Evolutionary conservation across 1,284 basidiomycete species (phyloP).

Genomic region (Caloboletus firmus): DNA sequence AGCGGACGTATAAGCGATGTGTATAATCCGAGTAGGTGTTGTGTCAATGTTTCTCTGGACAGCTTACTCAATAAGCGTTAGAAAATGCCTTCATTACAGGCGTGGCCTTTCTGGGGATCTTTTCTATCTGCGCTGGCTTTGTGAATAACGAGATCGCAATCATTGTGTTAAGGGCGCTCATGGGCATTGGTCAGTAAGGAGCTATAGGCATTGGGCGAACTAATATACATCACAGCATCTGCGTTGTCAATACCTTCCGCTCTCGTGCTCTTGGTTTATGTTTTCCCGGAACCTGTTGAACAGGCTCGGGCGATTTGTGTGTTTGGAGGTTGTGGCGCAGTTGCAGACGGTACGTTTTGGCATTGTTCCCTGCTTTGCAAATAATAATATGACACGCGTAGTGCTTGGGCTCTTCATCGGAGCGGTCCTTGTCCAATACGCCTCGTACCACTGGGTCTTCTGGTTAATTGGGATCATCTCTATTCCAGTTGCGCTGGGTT

Average conservation of each 20-base stretch:
- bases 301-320: conserved; percentile 48
- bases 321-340: conserved; percentile 46
- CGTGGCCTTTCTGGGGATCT: conserved; percentile 36
- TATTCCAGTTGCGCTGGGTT: conserved; percentile 36
- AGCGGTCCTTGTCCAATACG: conserved; percentile 39
- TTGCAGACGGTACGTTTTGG: conserved; percentile 43
- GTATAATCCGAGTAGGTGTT: conserved; percentile 30
- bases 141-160: conserved; percentile 41
- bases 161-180: conserved; percentile 45
- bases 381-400: conserved; percentile 6
- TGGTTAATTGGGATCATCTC: conserved; percentile 44
- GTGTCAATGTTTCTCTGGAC: neutral
- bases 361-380: neutral
- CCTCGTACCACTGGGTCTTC: conserved; percentile 48
- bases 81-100: conserved; percentile 34
- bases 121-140: conserved; percentile 44
- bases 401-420: conserved; percentile 39
- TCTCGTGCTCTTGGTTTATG: conserved; percentile 44
- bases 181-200: conserved; percentile 38
- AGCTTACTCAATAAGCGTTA: conserved; percentile 5
- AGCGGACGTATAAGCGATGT: conserved; percentile 36
- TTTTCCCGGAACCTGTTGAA: conserved; percentile 45
- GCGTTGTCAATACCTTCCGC: conserved; percentile 51
- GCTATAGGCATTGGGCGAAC: neutral
- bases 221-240: conserved; percentile 33